Percentiles rank a stretch among this genome's conserved stretches.
phyloP scores from a whole-genome alignment of 2,329 filamentous ascomycete species.

The Plenodomus tracheiphilus region DNA sequence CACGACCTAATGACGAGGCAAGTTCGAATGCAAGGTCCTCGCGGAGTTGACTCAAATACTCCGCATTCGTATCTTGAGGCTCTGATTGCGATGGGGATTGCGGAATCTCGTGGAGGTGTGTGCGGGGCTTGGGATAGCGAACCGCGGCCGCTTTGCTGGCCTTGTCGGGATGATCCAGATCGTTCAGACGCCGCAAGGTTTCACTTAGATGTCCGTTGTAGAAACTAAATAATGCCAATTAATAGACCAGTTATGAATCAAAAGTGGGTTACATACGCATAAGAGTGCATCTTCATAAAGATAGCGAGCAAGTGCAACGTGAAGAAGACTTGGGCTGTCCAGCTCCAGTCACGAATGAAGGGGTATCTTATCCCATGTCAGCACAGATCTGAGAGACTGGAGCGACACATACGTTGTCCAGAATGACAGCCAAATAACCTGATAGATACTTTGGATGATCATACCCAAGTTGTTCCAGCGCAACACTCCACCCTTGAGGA shows the following conservation, averaged over 20 bases:
- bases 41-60: conserved; percentile 67
- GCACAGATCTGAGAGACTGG: not conserved
- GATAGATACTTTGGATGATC: conserved; percentile 79
- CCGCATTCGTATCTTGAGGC: conserved; percentile 41
- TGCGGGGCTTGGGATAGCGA: conserved; percentile 63
- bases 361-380: conserved; percentile 60
- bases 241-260: not conserved
- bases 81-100: conserved; percentile 50
- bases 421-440: conserved; percentile 74
- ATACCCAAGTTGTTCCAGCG: conserved; percentile 81
- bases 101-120: conserved; percentile 59
- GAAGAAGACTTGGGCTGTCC: conserved; percentile 96
- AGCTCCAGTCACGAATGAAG: conserved; percentile 86
- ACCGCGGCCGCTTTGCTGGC: conserved; percentile 72
- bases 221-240: conserved; percentile 55
- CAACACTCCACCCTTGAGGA: conserved; percentile 61
- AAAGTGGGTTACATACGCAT: conserved; percentile 56
- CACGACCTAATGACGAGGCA: conserved; percentile 84
- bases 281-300: conserved; percentile 99
- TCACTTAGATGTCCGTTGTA: conserved; percentile 96
- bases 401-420: conserved; percentile 68
- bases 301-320: conserved; percentile 87
- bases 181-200: conserved; percentile 77
- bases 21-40: conserved; percentile 89
- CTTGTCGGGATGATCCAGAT: conserved; percentile 76